phyloP scores from a whole-genome alignment of 2,329 filamentous ascomycete genomes.

The Aspergillus jensenii region DNA sequence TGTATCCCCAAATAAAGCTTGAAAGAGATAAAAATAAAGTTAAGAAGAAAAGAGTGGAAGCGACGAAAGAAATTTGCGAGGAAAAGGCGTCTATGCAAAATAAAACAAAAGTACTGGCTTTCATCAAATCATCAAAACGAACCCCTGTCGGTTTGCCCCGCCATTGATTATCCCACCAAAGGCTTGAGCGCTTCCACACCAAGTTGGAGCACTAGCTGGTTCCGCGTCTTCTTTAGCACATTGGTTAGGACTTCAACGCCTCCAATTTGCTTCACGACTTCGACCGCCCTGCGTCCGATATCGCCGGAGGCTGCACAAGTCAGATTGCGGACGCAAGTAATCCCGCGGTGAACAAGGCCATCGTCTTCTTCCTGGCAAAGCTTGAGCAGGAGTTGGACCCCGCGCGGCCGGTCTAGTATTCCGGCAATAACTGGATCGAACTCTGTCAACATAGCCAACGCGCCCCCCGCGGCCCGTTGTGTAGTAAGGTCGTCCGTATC shows the following conservation, averaged over 20 bases:
- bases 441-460: constrained; percentile 77
- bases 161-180: constrained; percentile 48
- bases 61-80: background rate
- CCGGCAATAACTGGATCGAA: constrained; percentile 73
- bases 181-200: constrained; percentile 72
- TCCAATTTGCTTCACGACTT: constrained; percentile 60
- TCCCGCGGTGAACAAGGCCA: constrained; percentile 61
- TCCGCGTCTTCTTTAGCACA: constrained; percentile 67
- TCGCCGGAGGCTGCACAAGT: constrained; percentile 63
- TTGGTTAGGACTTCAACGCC: constrained; percentile 69
- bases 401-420: constrained; percentile 69
- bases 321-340: constrained; percentile 74
- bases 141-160: background rate
- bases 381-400: constrained; percentile 74
- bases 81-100: constrained; percentile 10
- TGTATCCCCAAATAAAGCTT: constrained; percentile 2
- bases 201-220: constrained; percentile 68
- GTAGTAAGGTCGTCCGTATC: constrained; percentile 82
- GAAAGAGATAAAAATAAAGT: constrained; percentile 1
- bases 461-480: constrained; percentile 80
- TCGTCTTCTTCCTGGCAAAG: constrained; percentile 70
- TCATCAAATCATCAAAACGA: constrained; percentile 7
- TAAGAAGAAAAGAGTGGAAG: background rate
- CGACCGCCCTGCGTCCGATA: constrained; percentile 60
- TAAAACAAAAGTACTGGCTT: constrained; percentile 15